Base-by-base conservation (phyloP, 2,329 filamentous ascomycete species). In the Neophaeococcomyces aloes region DNA sequence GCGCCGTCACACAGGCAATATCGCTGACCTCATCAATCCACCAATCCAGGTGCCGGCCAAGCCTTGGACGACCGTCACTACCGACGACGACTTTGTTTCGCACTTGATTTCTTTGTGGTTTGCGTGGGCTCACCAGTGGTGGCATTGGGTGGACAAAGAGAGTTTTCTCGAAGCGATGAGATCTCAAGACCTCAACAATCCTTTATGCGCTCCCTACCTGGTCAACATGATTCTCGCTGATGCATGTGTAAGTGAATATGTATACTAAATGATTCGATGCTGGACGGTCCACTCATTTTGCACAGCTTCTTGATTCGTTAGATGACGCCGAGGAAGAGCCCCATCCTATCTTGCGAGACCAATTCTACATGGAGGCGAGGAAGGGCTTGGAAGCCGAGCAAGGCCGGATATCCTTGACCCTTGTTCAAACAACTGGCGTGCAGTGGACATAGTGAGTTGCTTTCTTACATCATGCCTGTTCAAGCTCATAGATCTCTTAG, bases 331-430 rank as follows among this genome's bases (percentile, higher is more conserved):
- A 47, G 18, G 52, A 58, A 14, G 44, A 54, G 27, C 48, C 56
- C 4, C 51, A 56, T 11, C 42, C 53, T 18, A 56, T 56, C 30
- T 36, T 50, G n/a, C 38, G 48, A 15, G 44, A 53, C 7, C 57
- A 59, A 34, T 63, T 63, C 32, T 62, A 61, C 44, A 48, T 53
- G 17, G 60, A 64, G 47, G 60, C 60, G 3, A 61, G 57, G 42
- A 54, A 45, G 6, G 48, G 55, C 4, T 48, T 60, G 6, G 56
- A 60, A 5, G 46, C 57, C 25, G 56, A 60, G 46, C 53, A 59
- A 27, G 60, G 57, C 4, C 52, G 53, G 34, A 52, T 60, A 11
- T 58, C 51, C 3, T 42, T 63, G 14, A 39, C 58, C 5, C 57
- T 55, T 11, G 51, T 61, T 4, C 59, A 62, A 47, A 58, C 58